Conservation (phyloP, 345 rosid genomes). For the Psidium guajava region DNA sequence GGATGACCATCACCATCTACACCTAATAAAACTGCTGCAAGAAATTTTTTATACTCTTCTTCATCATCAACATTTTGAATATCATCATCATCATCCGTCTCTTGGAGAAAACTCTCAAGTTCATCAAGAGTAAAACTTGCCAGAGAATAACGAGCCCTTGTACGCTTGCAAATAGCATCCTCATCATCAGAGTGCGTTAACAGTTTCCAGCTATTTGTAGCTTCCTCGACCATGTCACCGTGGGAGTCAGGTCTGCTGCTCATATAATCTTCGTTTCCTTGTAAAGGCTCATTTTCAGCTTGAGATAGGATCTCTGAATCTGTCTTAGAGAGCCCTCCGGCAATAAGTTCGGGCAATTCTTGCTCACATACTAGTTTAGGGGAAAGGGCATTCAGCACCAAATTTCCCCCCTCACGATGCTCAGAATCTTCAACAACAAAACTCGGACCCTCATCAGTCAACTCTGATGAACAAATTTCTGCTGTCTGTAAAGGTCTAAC, state of each 20-base stretch:
- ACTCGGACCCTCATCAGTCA: constrained; percentile 4
- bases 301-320: constrained; percentile 7
- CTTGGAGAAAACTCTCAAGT: constrained; percentile 90
- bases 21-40: constrained; percentile 69
- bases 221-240: constrained; percentile 1
- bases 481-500: not conserved
- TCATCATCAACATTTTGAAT: constrained; percentile 81
- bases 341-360: not conserved
- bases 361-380: constrained; percentile 13
- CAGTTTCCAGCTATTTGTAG: constrained; percentile 6
- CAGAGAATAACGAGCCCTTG: constrained; percentile 84
- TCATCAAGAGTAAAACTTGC: constrained; percentile 85
- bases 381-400: constrained; percentile 12
- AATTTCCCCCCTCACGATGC: constrained; percentile 25
- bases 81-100: constrained; percentile 89
- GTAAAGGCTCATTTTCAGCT: constrained; percentile 1
- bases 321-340: constrained; percentile 4
- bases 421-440: constrained; percentile 21
- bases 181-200: constrained; percentile 21
- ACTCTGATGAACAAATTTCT: constrained; percentile 4
- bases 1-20: constrained; percentile 38
- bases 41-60: constrained; percentile 83
- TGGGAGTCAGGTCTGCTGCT: constrained; percentile 6
- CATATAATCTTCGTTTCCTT: constrained; percentile 7
- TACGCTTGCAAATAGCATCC: constrained; percentile 83